A percentile compares a stretch with the other conserved stretches of the same genome.
These are phyloP conservation scores for Coemansia sp. DNA, from an alignment of 192 early-diverging fungal genomes.

Conservation along the genomic window DNA sequence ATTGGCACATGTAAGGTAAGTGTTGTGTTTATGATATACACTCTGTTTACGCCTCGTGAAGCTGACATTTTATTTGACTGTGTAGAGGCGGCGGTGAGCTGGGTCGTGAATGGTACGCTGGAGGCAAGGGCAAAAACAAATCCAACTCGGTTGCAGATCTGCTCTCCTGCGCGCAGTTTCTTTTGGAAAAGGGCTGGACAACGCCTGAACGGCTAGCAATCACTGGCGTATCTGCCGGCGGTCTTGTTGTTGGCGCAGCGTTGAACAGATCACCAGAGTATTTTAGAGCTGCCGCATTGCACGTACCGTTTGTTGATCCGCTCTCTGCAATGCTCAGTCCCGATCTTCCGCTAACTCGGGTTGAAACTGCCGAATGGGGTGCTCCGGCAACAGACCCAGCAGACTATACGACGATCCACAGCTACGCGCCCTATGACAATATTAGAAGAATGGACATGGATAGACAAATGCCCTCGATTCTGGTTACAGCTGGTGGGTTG, in stretches of 20 bases:
- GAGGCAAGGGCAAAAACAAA: constrained; percentile 70
- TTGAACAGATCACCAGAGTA: constrained; percentile 66
- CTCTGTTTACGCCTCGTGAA: neutral
- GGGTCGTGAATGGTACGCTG: constrained; percentile 75
- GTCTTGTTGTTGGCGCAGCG: constrained; percentile 69
- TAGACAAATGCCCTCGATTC: constrained; percentile 56
- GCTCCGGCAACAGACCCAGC: constrained; percentile 56
- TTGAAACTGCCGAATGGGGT: constrained; percentile 79
- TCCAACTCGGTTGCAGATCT: constrained; percentile 73
- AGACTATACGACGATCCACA: constrained; percentile 59
- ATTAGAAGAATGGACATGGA: constrained; percentile 11
- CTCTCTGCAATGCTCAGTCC: constrained; percentile 82
- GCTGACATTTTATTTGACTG: too few relatives aligned
- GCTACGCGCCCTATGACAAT: constrained; percentile 74
- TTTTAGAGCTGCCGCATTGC: constrained; percentile 71
- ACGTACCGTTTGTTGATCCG: constrained; percentile 85
- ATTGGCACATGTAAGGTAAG: constrained; percentile 70
- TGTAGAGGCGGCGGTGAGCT: constrained; percentile 74
- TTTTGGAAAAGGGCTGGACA: constrained; percentile 62
- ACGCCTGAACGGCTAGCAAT: constrained; percentile 59
- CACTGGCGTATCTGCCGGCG: constrained; percentile 76
- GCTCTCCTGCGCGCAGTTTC: constrained; percentile 62
- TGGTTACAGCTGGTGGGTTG: constrained; percentile 73
- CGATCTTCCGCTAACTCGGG: constrained; percentile 65
- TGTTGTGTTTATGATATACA: neutral